Evolutionary conservation across 202 grass and related monocot genomes (phyloP).

Genomic region (Hordeum pubiflorum): DNA sequence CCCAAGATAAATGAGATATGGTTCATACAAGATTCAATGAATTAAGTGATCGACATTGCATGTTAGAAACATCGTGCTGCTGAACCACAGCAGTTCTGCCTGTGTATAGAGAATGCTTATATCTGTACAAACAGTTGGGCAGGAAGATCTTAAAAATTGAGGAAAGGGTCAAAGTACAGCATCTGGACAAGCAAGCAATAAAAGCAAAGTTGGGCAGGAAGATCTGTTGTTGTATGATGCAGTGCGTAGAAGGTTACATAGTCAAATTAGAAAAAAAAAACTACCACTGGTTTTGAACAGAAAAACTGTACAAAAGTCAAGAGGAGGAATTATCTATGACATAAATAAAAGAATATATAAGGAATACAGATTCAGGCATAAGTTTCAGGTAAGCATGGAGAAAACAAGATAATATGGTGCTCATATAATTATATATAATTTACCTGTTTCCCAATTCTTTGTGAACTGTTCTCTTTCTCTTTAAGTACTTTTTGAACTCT

Average conservation of each 20-base stretch:
- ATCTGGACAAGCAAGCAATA: background rate
- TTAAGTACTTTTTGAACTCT: conserved; percentile 70
- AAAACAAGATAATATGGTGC: background rate
- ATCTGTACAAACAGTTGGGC: background rate
- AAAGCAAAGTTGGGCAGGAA: background rate
- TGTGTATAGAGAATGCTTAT: background rate
- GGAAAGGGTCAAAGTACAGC: background rate
- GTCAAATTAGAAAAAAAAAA: background rate
- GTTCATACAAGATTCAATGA: background rate
- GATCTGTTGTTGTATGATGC: background rate
- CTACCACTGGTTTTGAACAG: background rate
- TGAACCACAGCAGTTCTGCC: background rate
- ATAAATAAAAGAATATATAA: background rate
- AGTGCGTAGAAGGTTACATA: background rate
- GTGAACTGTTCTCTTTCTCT: conserved; percentile 47
- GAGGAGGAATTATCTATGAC: background rate
- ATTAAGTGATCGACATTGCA: background rate
- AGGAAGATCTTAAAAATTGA: background rate
- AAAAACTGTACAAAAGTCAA: background rate
- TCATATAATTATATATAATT: background rate
- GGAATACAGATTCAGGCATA: background rate
- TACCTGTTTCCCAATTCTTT: conserved; percentile 50
- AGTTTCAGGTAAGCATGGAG: background rate
- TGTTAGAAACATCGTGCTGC: background rate
- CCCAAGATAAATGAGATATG: background rate